Percentiles rank a stretch among this genome's conserved stretches.
Evolutionary conservation across 177 flowering plant species (phyloP).

Genomic region (Vitis hybrid): DNA sequence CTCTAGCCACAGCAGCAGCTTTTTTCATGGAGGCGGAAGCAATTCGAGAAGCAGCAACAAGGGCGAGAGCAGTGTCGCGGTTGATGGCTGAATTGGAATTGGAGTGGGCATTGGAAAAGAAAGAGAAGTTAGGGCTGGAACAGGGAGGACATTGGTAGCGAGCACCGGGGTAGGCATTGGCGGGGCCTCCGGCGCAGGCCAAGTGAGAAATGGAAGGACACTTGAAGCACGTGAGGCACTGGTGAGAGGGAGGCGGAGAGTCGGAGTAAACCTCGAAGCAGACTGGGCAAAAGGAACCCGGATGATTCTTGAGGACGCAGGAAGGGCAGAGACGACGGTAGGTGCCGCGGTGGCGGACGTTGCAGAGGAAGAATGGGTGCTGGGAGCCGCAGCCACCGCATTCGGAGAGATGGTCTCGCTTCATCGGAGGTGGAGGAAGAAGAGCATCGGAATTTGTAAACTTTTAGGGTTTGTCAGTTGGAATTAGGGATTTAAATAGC

Average conservation of each 20-base stretch:
- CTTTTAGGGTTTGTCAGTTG: too few relatives aligned
- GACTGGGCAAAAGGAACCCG: conserved; percentile 46
- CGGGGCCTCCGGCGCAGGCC: conserved; percentile 28
- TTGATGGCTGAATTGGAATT: conserved; percentile 5
- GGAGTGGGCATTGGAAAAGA: conserved; percentile 14
- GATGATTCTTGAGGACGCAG: conserved; percentile 49
- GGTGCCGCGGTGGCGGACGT: conserved; percentile 31
- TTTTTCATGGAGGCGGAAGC: conserved; percentile 46
- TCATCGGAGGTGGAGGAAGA: conserved; percentile 11
- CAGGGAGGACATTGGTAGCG: conserved; percentile 46
- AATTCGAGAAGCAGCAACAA: conserved; percentile 58
- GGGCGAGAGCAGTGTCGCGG: conserved; percentile 23
- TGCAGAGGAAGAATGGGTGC: conserved; percentile 34
- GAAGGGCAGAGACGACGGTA: conserved; percentile 48
- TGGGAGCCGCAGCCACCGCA: conserved; percentile 37
- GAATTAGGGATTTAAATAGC: too few relatives aligned
- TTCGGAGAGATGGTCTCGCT: conserved; percentile 12
- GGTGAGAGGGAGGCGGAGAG: conserved; percentile 18
- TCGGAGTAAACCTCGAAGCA: conserved; percentile 48
- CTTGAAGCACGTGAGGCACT: conserved; percentile 35
- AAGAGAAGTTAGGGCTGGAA: conserved; percentile 26
- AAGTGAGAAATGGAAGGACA: conserved; percentile 53
- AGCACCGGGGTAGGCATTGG: conserved; percentile 2
- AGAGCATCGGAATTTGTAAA: too few relatives aligned
- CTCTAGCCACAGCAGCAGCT: conserved; percentile 39